Evolutionary conservation across 805 yeast species (phyloP).

Genomic region (Teunomyces atbi): DNA sequence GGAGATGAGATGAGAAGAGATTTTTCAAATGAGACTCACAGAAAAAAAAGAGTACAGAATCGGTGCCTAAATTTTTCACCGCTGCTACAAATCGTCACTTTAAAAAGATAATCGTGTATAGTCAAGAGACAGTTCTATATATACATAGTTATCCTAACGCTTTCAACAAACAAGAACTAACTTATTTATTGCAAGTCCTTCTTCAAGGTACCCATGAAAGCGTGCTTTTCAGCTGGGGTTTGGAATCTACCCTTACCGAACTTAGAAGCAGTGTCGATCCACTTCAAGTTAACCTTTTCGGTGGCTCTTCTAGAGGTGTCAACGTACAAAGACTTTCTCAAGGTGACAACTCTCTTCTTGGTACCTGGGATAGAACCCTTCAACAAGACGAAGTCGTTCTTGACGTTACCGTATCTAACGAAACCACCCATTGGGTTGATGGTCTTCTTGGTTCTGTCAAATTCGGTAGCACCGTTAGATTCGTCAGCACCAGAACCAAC

Average conservation of each 20-base stretch:
- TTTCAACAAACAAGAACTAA: constrained; percentile 2
- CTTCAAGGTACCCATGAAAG: constrained; percentile 99
- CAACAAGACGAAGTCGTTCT: constrained; percentile 95
- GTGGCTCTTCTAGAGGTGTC: constrained; percentile 97
- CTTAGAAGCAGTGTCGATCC: constrained; percentile 99
- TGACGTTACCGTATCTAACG: constrained; percentile 97
- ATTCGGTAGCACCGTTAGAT: constrained; percentile 91
- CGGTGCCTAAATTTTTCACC: not conserved
- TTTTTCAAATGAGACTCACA: not conserved
- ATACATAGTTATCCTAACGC: not conserved
- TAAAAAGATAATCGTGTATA: not conserved
- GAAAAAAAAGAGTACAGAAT: not conserved
- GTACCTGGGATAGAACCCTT: constrained; percentile 99
- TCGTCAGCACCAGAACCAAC: constrained; percentile 96
- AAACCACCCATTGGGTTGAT: constrained; percentile 99
- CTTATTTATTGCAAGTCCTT: constrained; percentile 71
- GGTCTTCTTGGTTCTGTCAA: constrained; percentile 99
- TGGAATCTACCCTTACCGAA: constrained; percentile 99
- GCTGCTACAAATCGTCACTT: not conserved
- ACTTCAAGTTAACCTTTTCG: constrained; percentile 95
- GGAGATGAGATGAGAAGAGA: constrained; percentile 5
- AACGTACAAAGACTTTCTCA: constrained; percentile 97
- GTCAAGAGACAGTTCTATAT: not conserved
- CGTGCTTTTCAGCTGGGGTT: constrained; percentile 99
- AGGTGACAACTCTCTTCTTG: constrained; percentile 98